Evolutionary conservation across 805 yeast species (phyloP), one percentile per base, ranked within the genome.

Genomic region (Candida tammaniensis): DNA sequence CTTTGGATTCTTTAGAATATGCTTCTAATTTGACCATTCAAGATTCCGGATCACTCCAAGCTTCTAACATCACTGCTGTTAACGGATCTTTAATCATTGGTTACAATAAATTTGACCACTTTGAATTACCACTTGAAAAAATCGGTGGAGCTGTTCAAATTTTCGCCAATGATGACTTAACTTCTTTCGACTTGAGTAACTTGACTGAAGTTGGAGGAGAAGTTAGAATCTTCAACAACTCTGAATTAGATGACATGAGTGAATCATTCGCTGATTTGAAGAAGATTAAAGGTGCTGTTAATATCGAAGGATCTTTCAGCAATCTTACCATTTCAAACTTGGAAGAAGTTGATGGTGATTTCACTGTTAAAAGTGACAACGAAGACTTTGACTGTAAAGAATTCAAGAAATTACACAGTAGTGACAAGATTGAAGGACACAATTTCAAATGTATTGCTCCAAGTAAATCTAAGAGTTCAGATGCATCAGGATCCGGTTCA

Each of bases 21-120:
- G 68, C 72, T 23, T 57, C 70, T 27, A 67, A 67, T 56, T 57
- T 67, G 49, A 66, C 71, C 37, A 44, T 67, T 31, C 72, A 67
- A 51, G 72, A 67, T 46, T 61, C 57, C 24, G 47, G 52, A 17
- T 46, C 48, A n/a, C 39, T 67, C 20, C 48, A 55, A 29, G 59
- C 56, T 35, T 27, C 48, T 17, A 54, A 56, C 51, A 59, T 67
- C 51, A 46, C 62, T 30, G 40, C 54, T 24, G 68, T 65, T 33
- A 67, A 67, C 50, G 72, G 72, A 30, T 52, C 72, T 17, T 54
- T 64, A 26, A 47, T 54, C 23, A 31, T 67, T 43, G 69, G 57
- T 31, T 67, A 64, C 57, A 67, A 67, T 57, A 55, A 59, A 32
- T 64, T 64, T 39, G 56, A 57, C 24, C 24, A 43, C 15, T 49